Percentiles rank a stretch among this genome's conserved stretches.
Conservation (phyloP, 2,329 filamentous ascomycete species). For the Cladosporium oxysporum region DNA sequence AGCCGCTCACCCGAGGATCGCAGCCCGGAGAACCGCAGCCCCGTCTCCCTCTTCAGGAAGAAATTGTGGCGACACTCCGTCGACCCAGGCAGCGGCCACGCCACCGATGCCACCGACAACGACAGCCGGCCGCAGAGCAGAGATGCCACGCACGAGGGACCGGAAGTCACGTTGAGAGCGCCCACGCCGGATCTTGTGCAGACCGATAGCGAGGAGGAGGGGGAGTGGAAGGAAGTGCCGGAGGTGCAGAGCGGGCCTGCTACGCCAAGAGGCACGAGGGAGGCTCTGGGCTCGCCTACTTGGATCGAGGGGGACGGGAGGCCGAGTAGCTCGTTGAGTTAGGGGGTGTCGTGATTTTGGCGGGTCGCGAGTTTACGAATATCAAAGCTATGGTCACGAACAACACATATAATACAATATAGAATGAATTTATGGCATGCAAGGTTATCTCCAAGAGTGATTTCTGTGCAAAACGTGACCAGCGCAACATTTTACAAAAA, state of each 20-base stretch:
- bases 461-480: too few relatives aligned
- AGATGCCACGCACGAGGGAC: conserved; percentile 12
- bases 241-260: conserved; percentile 46
- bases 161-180: conserved; percentile 37
- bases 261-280: conserved; percentile 45
- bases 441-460: too few relatives aligned
- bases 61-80: conserved; percentile 26
- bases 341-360: neutral
- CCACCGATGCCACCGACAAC: conserved; percentile 29
- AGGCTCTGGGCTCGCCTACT: conserved; percentile 23
- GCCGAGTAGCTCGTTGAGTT: conserved; percentile 12
- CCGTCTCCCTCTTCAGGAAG: conserved; percentile 35
- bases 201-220: conserved; percentile 25
- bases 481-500: too few relatives aligned
- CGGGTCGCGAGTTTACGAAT: neutral
- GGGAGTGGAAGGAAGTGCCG: conserved; percentile 20
- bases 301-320: conserved; percentile 1
- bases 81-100: conserved; percentile 4
- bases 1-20: conserved; percentile 34
- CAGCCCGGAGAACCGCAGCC: conserved; percentile 29
- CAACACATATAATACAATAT: neutral
- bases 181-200: conserved; percentile 32
- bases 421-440: neutral
- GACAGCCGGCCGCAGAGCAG: conserved; percentile 32
- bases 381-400: neutral